Conservation (phyloP, 352 stramenopile species). For the Phytophthora kernoviae region DNA sequence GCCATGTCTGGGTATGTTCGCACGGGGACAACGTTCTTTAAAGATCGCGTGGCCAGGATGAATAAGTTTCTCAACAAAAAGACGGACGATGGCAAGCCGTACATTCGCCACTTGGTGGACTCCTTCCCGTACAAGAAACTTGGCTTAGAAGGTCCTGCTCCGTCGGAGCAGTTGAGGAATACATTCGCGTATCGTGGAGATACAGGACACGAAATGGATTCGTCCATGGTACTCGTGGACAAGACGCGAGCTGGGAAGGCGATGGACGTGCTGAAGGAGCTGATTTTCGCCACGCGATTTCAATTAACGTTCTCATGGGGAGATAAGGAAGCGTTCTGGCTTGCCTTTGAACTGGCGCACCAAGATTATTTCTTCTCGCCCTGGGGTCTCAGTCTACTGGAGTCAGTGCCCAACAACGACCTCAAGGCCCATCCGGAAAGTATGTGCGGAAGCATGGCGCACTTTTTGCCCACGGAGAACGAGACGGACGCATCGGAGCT, state of each 20-base stretch:
- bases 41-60: constrained; percentile 57
- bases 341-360: constrained; percentile 56
- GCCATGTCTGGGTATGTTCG: constrained; percentile 39
- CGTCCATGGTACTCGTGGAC: constrained; percentile 58
- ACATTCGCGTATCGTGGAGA: constrained; percentile 45
- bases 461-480: constrained; percentile 41
- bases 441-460: constrained; percentile 50
- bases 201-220: constrained; percentile 61
- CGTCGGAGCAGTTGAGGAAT: constrained; percentile 44
- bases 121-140: constrained; percentile 57
- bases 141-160: constrained; percentile 22
- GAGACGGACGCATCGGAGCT: constrained; percentile 25
- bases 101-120: constrained; percentile 44
- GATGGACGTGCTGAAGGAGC: constrained; percentile 45
- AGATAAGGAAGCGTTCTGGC: constrained; percentile 59
- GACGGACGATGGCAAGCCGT: constrained; percentile 34
- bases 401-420: constrained; percentile 42
- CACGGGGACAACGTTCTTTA: constrained; percentile 70
- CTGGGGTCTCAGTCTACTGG: constrained; percentile 39
- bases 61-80: constrained; percentile 36
- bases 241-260: constrained; percentile 42
- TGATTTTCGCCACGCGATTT: constrained; percentile 52
- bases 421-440: constrained; percentile 35
- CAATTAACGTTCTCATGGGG: constrained; percentile 56
- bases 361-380: constrained; percentile 61